phyloP scores from a whole-genome alignment of 2,329 filamentous ascomycete genomes.

The Ceratocystis albifundus region DNA sequence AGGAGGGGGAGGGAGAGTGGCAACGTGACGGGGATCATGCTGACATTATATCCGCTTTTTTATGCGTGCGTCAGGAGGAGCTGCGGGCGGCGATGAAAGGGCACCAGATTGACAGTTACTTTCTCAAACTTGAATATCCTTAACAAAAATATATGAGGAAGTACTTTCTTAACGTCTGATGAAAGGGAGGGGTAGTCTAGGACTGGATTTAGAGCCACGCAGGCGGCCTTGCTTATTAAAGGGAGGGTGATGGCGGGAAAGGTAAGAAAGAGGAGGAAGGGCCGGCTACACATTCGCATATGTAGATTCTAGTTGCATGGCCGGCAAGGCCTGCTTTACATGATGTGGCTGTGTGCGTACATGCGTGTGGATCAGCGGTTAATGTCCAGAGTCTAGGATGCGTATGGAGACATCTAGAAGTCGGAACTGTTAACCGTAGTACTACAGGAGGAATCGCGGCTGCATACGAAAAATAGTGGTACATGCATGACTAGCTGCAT shows the following conservation, averaged over 20 bases:
- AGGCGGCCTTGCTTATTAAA: not conserved
- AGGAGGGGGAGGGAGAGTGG: not conserved
- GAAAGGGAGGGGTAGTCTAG: not conserved
- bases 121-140: no score
- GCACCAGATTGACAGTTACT: not conserved
- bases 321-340: slow-evolving; percentile 1
- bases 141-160: not conserved
- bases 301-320: not conserved
- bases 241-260: not conserved
- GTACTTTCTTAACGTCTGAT: not conserved
- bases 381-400: no score
- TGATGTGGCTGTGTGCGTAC: not conserved
- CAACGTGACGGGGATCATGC: not conserved
- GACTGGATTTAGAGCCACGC: not conserved
- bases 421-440: not conserved
- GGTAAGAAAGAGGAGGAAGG: not conserved
- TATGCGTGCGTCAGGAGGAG: not conserved
- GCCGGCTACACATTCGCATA: not conserved
- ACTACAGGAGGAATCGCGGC: not conserved
- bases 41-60: not conserved
- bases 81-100: not conserved
- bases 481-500: slow-evolving; percentile 5
- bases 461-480: not conserved
- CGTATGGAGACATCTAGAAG: no score
- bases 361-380: not conserved